Evolutionary conservation across 225 moss, liverwort and hornwort genomes (phyloP), one percentile per base, ranked within the genome.

Genomic region (Asterella californica): DNA sequence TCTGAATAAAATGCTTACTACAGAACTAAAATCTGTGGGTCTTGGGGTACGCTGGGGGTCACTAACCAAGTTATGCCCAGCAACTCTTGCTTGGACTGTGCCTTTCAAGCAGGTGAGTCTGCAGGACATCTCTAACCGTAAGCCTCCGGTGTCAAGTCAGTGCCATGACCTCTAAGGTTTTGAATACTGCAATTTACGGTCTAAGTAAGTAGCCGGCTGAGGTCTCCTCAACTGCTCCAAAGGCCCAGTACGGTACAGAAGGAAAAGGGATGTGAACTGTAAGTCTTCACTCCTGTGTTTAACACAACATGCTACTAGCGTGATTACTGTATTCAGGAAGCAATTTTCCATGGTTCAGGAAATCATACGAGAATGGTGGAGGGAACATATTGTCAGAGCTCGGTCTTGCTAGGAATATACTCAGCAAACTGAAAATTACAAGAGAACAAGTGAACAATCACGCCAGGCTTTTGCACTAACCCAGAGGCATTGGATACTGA

Each of bases 401-500:
- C 6, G 46, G 47, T 47, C 72, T 47, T 27, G n/a, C 45, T 45
- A 10, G 22, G 21, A 47, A 9, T 9, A n/a, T 25, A 15, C 36
- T 24, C 25, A 12, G 36, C 22, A 25, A 2, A 0, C 12, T 4
- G n/a, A 49, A 47, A 72, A 72, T 0, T 11, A 47, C 48, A 48
- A 48, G 27, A 25, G 27, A 47, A 48, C 17, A 18, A n/a, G 6
- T 46, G 21, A 6, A 38, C 18, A 19, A 37, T n/a, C 11, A 48
- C 52, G 7, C 0, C 19, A n/a, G n/a, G 36, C 27, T 52, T 53
- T 37, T 10, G 69, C 9, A 71, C 85, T 85, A 83, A 88, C 87
- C 64, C 4, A 88, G 70, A 85, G 87, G 87, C 71, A 88, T 60
- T 47, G 85, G 85, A 79, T 81, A 85, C 70, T 76, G 87, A 68